Base-by-base conservation (phyloP, 2,329 filamentous ascomycete genomes). In the Aspergillus tubingensis region DNA sequence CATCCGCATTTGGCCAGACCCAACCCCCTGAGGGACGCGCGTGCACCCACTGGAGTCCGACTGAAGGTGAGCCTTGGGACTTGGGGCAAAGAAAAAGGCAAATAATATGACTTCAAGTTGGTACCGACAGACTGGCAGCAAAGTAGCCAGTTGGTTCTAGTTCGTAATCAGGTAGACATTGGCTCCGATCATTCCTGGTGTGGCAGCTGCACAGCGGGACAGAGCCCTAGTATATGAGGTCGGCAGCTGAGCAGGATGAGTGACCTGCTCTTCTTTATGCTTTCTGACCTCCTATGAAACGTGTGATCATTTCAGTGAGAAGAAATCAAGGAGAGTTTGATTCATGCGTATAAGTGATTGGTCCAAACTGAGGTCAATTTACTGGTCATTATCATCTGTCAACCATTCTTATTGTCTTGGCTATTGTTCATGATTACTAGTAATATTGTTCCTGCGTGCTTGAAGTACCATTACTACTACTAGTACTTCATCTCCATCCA, bases 11-110 rank as follows among this genome's bases (percentile, higher is more conserved):
- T 54, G 62, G 52, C 63, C 61, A 59, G 63, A 67, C 57, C 59
- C 58, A 55, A 43, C 57, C 65, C 65, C 66, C 66, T 65, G 64
- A 65, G 61, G 53, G 66, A 64, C 66, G 63, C 66, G 66, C 60
- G 65, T 68, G 65, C 65, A 58, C 57, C 44, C 58, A 39, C 54
- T 39, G 44, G 47, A 17, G 23, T 50, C 25, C 8, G 25, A 27
- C 23, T 17, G 25, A 11, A 19, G 6, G 15, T 17, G 47, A 25
- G 23, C 8, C 17, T 44, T 44, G 41, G 21, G 27, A 41, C 43
- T 53, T 57, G 47, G 52, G 59, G 49, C 25, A 27, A 25, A 27
- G 21, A 43, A 50, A 55, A 44, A 30, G 30, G 17, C 17, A 43
- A 32, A 32, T 38, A 41, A 38, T 41, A 21, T 51, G 32, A 30